phyloP scores from a whole-genome alignment of 257 asterid genomes.

The Marsdenia floribunda region DNA sequence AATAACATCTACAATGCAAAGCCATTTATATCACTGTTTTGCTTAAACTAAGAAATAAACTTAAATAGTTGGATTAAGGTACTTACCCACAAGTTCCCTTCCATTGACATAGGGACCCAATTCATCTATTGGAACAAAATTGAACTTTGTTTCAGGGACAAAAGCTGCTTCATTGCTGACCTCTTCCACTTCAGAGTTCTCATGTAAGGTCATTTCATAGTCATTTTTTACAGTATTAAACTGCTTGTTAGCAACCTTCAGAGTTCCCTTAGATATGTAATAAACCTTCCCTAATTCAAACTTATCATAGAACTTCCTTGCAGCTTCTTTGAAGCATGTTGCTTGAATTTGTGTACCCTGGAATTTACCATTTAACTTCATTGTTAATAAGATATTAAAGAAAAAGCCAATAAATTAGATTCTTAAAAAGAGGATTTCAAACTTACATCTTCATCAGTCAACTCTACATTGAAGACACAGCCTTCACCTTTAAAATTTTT shows the following conservation, averaged over 20 bases:
- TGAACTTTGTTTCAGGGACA: constrained; percentile 69
- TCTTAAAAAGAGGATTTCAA: not conserved
- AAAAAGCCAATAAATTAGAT: not conserved
- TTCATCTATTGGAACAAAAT: constrained; percentile 79
- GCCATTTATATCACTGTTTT: not conserved
- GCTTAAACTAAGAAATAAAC: not conserved
- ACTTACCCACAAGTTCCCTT: constrained; percentile 83
- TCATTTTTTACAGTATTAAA: constrained; percentile 81
- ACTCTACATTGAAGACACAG: constrained; percentile 91
- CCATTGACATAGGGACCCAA: constrained; percentile 82
- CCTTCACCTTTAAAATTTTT: constrained; percentile 91
- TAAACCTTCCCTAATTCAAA: constrained; percentile 90
- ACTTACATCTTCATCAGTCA: constrained; percentile 95
- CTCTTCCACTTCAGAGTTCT: constrained; percentile 78
- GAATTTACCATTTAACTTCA: constrained; percentile 11
- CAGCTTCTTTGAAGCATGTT: constrained; percentile 95
- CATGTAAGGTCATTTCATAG: constrained; percentile 89
- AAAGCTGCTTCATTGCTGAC: constrained; percentile 54
- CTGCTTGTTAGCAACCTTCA: constrained; percentile 85
- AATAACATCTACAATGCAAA: constrained; percentile 59
- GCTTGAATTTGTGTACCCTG: constrained; percentile 99
- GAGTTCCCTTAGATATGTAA: constrained; percentile 80
- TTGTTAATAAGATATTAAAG: not conserved
- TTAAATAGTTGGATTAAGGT: not conserved
- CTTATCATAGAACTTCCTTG: constrained; percentile 74